Conservation (phyloP, 2,329 filamentous ascomycete genomes). For the Dactylellina cionopaga region DNA sequence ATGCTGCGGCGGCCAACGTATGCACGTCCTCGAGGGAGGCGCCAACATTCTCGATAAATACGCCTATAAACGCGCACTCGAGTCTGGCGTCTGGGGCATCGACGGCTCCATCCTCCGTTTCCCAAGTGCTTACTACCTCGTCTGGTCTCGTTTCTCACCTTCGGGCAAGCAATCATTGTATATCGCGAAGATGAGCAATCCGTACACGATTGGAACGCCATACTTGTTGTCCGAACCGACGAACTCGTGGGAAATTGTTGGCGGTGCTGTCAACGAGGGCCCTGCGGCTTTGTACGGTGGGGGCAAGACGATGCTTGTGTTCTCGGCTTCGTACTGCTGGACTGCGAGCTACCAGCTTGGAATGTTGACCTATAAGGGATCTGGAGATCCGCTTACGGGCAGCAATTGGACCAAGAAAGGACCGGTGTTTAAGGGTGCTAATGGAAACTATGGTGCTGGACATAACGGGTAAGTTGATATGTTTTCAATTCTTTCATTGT, state of each 20-base stretch:
- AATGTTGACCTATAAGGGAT: conserved; percentile 67
- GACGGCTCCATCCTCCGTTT: conserved; percentile 68
- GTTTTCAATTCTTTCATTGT: not conserved
- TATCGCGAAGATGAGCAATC: conserved; percentile 61
- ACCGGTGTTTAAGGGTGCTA: conserved; percentile 66
- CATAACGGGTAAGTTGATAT: conserved; percentile 63
- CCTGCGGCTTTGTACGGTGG: conserved; percentile 67
- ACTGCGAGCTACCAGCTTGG: conserved; percentile 67
- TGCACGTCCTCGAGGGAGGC: conserved; percentile 67
- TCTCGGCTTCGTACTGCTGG: conserved; percentile 70
- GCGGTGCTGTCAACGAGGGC: conserved; percentile 68
- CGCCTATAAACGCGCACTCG: conserved; percentile 64
- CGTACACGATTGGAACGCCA: conserved; percentile 63
- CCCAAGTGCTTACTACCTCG: conserved; percentile 65
- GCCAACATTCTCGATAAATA: conserved; percentile 66
- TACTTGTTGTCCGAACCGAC: conserved; percentile 67
- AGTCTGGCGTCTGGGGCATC: conserved; percentile 65
- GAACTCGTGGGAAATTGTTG: conserved; percentile 65
- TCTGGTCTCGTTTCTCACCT: conserved; percentile 66
- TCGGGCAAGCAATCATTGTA: conserved; percentile 62
- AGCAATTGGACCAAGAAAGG: conserved; percentile 67
- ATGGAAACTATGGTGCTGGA: conserved; percentile 69
- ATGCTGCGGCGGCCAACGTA: conserved; percentile 65
- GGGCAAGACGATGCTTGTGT: conserved; percentile 67
- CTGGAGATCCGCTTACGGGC: conserved; percentile 63